Percentiles rank a stretch among this genome's conserved stretches.
These are phyloP conservation scores for Gossypium longicalyx DNA, from an alignment of 345 rosid genomes.

Conservation along the genomic window DNA sequence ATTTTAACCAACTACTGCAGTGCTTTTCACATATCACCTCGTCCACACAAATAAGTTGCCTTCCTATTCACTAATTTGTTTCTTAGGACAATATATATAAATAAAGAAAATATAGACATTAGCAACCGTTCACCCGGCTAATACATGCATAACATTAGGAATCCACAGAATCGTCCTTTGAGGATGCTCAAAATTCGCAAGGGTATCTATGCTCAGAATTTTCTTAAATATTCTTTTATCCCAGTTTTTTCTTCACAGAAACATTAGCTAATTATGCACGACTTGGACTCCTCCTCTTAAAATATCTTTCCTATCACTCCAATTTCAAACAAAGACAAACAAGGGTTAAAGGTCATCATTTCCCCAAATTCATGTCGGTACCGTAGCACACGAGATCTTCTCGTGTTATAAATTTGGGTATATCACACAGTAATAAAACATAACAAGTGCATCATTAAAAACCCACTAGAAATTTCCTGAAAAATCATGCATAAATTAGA, in stretches of 20 bases:
- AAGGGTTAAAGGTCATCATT: background rate
- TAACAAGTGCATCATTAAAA: background rate
- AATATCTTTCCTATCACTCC: background rate
- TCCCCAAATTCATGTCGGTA: background rate
- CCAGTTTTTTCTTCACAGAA: background rate
- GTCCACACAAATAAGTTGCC: background rate
- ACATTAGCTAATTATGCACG: background rate
- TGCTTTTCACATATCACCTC: no score
- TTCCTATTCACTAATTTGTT: background rate
- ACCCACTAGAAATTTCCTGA: background rate
- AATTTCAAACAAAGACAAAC: background rate
- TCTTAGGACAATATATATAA: background rate
- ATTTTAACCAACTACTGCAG: background rate
- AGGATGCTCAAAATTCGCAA: background rate
- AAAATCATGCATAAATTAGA: background rate
- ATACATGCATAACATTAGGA: background rate
- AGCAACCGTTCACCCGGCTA: background rate
- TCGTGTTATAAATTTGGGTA: background rate
- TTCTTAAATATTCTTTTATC: background rate
- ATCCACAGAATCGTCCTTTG: background rate
- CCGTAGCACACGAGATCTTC: background rate
- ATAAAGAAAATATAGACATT: background rate
- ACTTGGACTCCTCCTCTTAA: background rate
- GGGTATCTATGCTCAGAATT: background rate
- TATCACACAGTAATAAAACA: background rate